Base-by-base conservation (phyloP, 768 basidiomycete species). In the Tricholoma flavovirens region DNA sequence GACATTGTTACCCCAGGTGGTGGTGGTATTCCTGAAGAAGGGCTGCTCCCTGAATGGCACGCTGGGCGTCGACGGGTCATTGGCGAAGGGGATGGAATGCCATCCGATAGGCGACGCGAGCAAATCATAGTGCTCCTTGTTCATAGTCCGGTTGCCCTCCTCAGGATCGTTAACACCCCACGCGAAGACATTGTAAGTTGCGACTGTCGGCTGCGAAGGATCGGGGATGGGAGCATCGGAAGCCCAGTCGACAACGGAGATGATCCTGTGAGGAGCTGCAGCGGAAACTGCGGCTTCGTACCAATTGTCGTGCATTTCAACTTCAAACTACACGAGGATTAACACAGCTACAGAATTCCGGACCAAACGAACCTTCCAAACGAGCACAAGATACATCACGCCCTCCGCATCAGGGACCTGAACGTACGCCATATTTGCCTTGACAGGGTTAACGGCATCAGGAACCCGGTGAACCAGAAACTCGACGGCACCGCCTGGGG, bases 271-370 rank as follows among this genome's bases (percentile, higher is more conserved):
- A 22, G 92, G 89, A n/a, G 78, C 69, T 26, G 73, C 67, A 1
- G 83, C 84, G 10, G 89, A 86, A 40, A 99, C 86, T 19, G 90
- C 80, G 3, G 93, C 83, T 70, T 98, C 93, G 63, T 98, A 98
- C 92, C 92, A 96, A 72, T 94, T 98, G 73, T 97, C 86, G 66
- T 86, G 67, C 88, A 96, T 92, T 78, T 93, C 89, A 45, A 96
- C 88, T 67, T 94, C 92, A 64, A 94, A 88, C 84, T 88, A 55
- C 35, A 56, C 19, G 38, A 54, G 33, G 24, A 21, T 53, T 42
- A 29, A 4, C 5, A 33, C 19, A 0, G 9, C 0, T 29, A 26
- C 26, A 5, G 45, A 4, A 32, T 21, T 24, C 40, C 33, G 0
- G 24, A 33, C n/a, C n/a, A 4, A 7, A 65, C 74, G 15, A 33